Base-by-base conservation (phyloP, 257 asterid species). In the Plectranthus barbatus region DNA sequence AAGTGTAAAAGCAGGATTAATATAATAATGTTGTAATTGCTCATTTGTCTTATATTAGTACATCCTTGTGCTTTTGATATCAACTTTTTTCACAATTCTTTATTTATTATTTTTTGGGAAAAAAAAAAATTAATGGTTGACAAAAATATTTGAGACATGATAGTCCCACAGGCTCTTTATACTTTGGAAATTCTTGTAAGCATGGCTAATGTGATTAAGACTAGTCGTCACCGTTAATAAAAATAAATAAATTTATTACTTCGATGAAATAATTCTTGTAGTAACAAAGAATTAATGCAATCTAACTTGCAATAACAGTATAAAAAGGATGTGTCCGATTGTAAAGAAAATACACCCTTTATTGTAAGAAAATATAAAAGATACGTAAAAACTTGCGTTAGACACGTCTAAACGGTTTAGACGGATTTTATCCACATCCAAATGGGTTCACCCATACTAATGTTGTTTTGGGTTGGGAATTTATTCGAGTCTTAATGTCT, bases 141-240 rank as follows among this genome's bases (percentile, higher is more conserved):
- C 8, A 23, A 14, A 57, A 49, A 34, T 1, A 37, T 34, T 6
- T 37, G 11, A 48, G 71, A 71, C 71, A 63, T 37, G 62, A 34
- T 56, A 65, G 71, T 18, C 67, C 76, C 47, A 55, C 70, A 1
- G 7, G 24, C 64, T 61, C 64, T 70, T 70, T 52, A 37, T 54
- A 52, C 60, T 11, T 36, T 56, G 55, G 57, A 47, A 69, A 37
- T 54, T 62, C 60, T 62, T 64, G 53, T 6, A 63, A 63, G 71
- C 62, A 64, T 64, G 67, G 44, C 2, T 59, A 57, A 65, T 20
- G 29, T 56, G 67, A 64, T 57, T 20, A 58, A 65, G 46, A 59
- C 56, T 58, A 31, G 58, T 31, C 24, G 56, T 57, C 65, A 45
- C 11, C 34, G 42, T 39, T 20, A 37, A 11, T 1, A 26, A 5